Base-by-base conservation (phyloP, 768 basidiomycete genomes). In the Suillus luteus region DNA sequence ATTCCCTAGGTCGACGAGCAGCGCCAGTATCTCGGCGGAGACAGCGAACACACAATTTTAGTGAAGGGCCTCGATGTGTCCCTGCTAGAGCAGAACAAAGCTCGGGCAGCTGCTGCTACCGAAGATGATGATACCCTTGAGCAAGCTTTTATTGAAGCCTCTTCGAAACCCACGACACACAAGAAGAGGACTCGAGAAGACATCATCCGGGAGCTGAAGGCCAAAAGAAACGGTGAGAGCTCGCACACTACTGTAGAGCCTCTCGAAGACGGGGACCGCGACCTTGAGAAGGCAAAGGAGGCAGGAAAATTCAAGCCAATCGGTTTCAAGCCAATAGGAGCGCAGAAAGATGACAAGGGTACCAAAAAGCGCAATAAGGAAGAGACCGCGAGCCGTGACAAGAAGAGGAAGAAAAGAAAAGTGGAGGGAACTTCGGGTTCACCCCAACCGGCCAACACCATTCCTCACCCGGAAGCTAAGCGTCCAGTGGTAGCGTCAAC, bases 21-120 rank as follows among this genome's bases (percentile, higher is more conserved):
- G 71, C 82, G 94, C 41, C 82, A 80, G 62, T 92, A 91, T 72
- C 84, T 95, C 6, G 93, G 93, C 19, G 92, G 93, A 43, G 93
- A 96, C 73, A 86, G 87, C 48, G 83, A 91, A 63, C 94, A 96
- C 72, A 88, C 92, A 12, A 84, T 95, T 62, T 85, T 95, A 12
- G 92, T 95, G 48, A 96, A 95, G 71, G 93, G 93, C 33, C 86
- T 98, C 54, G 96, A 98, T 72, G 83, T 90, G 67, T 90, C 93
- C 0, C 83, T 97, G 8, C 81, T 97, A 17, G 91, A 93, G 70
- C 91, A 93, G 68, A 88, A 91, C 66, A 94, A 88, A 75, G 89
- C 90, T 3, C 86, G 88, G 44, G 80, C 79, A 1, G 77, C 81
- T 3, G 74, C 79, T n/a, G 79, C 84, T 15, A 79, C 81, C 5